A percentile compares a stretch with the other conserved stretches of the same genome.
Evolutionary conservation across 192 early-diverging fungal species (phyloP).

Genomic region (Entophlyctis helioformis): DNA sequence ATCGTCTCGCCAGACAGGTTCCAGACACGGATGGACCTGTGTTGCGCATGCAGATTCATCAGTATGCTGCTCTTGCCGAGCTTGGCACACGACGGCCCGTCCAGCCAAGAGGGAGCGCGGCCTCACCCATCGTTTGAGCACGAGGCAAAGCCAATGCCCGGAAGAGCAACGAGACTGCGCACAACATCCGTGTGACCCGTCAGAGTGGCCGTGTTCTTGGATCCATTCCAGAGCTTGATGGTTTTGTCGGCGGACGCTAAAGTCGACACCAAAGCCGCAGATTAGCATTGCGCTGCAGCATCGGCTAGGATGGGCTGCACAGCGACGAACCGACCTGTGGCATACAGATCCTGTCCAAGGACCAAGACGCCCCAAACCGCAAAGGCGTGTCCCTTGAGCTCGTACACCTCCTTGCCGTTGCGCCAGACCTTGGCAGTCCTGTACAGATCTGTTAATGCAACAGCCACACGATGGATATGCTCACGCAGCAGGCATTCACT

Average conservation of each 20-base stretch:
- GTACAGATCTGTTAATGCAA: neutral
- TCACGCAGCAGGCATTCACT: conserved; percentile 30
- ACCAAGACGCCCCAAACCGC: conserved; percentile 91
- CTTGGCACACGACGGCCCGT: neutral
- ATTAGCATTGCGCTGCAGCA: neutral
- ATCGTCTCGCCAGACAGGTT: conserved; percentile 53
- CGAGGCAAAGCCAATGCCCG: conserved; percentile 64
- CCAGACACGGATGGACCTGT: conserved; percentile 76
- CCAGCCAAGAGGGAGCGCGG: too few species aligned
- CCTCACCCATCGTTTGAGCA: conserved; percentile 75
- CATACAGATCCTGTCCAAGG: conserved; percentile 49
- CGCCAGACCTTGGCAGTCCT: conserved; percentile 87
- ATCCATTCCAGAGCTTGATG: conserved; percentile 76
- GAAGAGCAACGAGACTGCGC: conserved; percentile 53
- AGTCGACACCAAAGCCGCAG: neutral
- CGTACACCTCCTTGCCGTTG: conserved; percentile 55
- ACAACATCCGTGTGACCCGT: conserved; percentile 87
- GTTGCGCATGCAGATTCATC: neutral
- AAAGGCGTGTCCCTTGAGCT: conserved; percentile 62
- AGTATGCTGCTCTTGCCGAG: neutral
- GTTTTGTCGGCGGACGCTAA: conserved; percentile 83
- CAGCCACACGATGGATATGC: conserved; percentile 1
- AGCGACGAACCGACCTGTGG: conserved; percentile 50
- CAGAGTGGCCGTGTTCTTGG: conserved; percentile 46
- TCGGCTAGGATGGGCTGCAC: neutral